Percentiles rank a stretch among this genome's conserved stretches.
Conservation (phyloP, 2,329 filamentous ascomycete genomes). For the Neopestalotiopsis rosae region DNA sequence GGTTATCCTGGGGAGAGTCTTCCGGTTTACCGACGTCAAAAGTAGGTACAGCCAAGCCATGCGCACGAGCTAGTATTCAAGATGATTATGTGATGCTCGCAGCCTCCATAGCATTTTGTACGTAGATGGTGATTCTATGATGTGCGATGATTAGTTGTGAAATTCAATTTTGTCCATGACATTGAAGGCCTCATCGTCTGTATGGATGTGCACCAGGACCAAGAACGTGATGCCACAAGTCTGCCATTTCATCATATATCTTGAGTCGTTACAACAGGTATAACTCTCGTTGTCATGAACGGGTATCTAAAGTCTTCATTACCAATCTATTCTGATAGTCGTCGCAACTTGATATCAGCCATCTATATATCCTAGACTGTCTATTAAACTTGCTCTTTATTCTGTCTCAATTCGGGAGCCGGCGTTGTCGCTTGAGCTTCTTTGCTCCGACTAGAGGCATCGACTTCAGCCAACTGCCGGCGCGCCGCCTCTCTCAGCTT, state of each 20-base stretch:
- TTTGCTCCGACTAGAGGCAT: neutral
- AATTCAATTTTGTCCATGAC: no score
- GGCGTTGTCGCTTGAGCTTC: neutral
- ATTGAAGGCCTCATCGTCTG: no score
- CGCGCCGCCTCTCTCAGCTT: conserved; percentile 23
- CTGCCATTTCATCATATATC: no score
- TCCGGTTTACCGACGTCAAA: neutral
- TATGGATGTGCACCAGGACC: no score
- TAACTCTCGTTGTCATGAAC: no score
- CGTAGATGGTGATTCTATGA: no score
- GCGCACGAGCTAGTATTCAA: neutral
- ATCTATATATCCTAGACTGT: neutral
- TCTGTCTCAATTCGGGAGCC: neutral
- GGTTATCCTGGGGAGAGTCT: neutral
- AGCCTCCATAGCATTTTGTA: no score
- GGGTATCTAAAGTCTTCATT: neutral
- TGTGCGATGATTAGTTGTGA: no score
- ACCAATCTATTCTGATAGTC: neutral
- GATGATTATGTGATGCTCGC: neutral
- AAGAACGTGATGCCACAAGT: no score
- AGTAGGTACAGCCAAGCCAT: neutral
- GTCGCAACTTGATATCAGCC: neutral
- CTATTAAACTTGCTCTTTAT: neutral
- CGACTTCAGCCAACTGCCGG: neutral
- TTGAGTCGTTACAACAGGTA: no score